phyloP scores from a whole-genome alignment of 2,329 filamentous ascomycete species.

The Cyphellophora europaea region DNA sequence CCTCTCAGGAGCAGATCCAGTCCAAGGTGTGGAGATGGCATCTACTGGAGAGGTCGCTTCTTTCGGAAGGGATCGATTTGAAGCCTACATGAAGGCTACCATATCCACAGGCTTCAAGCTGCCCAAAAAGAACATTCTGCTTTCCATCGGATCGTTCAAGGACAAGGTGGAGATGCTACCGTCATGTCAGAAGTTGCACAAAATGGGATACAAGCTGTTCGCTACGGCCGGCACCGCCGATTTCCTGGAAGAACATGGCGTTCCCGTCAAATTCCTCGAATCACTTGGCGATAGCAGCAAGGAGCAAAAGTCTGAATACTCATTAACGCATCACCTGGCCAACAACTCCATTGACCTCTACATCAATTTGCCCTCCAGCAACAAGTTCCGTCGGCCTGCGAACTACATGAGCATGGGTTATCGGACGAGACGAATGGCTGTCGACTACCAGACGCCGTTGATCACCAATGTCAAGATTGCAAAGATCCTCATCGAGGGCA shows the following conservation, averaged over 20 bases:
- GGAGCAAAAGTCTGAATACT: constrained; percentile 90
- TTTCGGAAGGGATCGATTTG: constrained; percentile 91
- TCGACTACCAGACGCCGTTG: constrained; percentile 92
- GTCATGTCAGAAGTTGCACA: constrained; percentile 78
- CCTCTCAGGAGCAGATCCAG: constrained; percentile 88
- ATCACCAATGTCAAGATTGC: constrained; percentile 99
- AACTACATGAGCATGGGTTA: constrained; percentile 99
- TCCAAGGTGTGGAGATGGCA: constrained; percentile 97
- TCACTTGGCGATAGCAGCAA: constrained; percentile 69
- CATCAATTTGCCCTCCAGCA: constrained; percentile 98
- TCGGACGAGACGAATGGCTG: constrained; percentile 91
- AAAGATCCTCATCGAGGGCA: constrained; percentile 91
- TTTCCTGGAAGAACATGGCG: constrained; percentile 85
- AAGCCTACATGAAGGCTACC: constrained; percentile 93
- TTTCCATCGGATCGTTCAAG: constrained; percentile 95
- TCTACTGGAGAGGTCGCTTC: constrained; percentile 97
- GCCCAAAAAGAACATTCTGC: constrained; percentile 86
- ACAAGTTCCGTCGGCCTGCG: constrained; percentile 89
- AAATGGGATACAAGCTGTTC: constrained; percentile 90
- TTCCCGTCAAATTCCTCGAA: constrained; percentile 89
- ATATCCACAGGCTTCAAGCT: constrained; percentile 94
- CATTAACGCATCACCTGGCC: constrained; percentile 87
- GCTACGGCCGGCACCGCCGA: constrained; percentile 94
- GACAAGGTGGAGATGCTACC: constrained; percentile 97
- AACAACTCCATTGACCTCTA: constrained; percentile 98